phyloP scores from a whole-genome alignment of 2,329 filamentous ascomycete genomes.

The Penicillium rolfsii region DNA sequence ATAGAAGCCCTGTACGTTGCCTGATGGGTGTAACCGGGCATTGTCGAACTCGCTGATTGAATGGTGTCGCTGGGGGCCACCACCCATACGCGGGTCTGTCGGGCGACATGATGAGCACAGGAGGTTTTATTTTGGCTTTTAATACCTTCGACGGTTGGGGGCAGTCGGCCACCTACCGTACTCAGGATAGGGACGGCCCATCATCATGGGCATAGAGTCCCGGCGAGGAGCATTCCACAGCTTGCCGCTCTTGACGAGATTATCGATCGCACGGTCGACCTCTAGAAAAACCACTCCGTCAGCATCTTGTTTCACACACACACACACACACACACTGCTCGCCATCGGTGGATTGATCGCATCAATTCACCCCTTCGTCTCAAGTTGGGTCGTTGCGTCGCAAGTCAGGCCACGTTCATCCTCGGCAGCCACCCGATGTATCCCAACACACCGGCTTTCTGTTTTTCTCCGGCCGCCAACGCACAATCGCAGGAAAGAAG shows the following conservation, averaged over 20 bases:
- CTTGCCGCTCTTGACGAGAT: slow-evolving; percentile 95
- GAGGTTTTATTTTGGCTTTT: slow-evolving; percentile 1
- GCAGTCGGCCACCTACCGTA: slow-evolving; percentile 57
- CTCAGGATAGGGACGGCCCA: slow-evolving; percentile 61
- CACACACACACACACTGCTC: neutral
- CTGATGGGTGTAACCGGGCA: slow-evolving; percentile 70
- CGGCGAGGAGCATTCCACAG: slow-evolving; percentile 75
- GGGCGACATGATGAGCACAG: slow-evolving; percentile 19
- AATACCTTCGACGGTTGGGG: slow-evolving; percentile 12
- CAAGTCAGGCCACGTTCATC: slow-evolving; percentile 2
- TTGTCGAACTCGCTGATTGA: slow-evolving; percentile 83
- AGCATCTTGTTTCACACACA: slow-evolving; percentile 23
- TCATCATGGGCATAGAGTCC: slow-evolving; percentile 73
- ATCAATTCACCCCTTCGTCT: neutral
- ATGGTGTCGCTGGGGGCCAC: slow-evolving; percentile 73
- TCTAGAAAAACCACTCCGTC: slow-evolving; percentile 58
- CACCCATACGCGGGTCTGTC: slow-evolving; percentile 71
- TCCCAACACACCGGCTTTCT: slow-evolving; percentile 1
- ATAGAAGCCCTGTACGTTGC: slow-evolving; percentile 92
- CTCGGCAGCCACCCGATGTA: neutral
- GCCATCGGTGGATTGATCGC: neutral
- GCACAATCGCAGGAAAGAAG: neutral
- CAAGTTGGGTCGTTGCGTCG: neutral
- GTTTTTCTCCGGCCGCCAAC: slow-evolving; percentile 1
- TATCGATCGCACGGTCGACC: slow-evolving; percentile 93